These are phyloP conservation scores for Eucalyptus tenuipes DNA, from an alignment of 345 rosid genomes.

Conservation along the genomic window DNA sequence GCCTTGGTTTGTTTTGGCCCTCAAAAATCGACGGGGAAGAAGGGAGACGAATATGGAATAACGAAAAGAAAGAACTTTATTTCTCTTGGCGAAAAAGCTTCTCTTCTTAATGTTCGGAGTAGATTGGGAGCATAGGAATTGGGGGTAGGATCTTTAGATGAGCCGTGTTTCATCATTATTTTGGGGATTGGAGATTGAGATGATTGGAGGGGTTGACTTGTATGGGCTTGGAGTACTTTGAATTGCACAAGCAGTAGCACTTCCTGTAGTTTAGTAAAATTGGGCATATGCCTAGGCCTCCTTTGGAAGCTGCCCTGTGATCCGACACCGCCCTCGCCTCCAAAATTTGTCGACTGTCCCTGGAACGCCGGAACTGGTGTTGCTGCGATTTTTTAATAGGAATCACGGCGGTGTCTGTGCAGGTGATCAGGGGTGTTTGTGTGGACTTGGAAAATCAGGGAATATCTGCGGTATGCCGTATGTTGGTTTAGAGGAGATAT, in stretches of 20 bases:
- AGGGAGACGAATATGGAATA: background rate
- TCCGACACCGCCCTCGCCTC: background rate
- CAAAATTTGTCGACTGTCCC: background rate
- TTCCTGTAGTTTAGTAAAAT: background rate
- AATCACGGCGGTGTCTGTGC: background rate
- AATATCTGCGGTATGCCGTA: background rate
- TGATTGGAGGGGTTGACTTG: background rate
- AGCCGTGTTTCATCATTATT: background rate
- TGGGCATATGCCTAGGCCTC: background rate
- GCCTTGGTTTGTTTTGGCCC: background rate
- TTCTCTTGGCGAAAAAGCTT: background rate
- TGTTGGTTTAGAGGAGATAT: background rate
- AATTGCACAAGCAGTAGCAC: background rate
- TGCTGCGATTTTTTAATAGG: background rate
- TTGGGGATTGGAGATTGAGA: background rate
- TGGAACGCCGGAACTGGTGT: background rate
- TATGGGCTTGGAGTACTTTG: background rate
- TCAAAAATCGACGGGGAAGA: background rate
- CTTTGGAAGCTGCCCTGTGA: background rate
- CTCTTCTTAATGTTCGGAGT: background rate
- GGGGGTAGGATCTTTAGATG: background rate
- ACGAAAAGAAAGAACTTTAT: background rate
- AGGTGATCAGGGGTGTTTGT: background rate
- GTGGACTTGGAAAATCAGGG: background rate
- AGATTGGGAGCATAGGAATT: background rate